Evolutionary conservation across 768 basidiomycete genomes (phyloP).

Genomic region (Xerocomellus intermedius): DNA sequence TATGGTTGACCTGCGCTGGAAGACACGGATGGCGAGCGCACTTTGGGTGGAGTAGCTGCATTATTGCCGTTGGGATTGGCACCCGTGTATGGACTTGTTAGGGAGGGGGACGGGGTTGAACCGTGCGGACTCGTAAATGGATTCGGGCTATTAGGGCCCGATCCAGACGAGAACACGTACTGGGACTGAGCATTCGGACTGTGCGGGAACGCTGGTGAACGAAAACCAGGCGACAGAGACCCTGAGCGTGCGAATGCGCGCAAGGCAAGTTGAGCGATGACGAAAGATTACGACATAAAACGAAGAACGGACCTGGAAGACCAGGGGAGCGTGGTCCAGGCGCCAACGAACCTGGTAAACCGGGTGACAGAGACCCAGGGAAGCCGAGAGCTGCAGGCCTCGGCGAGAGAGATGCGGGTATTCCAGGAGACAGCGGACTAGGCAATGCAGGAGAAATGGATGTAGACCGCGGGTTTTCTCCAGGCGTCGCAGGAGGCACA

Average conservation of each 20-base stretch:
- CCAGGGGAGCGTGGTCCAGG: conserved; percentile 23
- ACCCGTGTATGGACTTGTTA: background rate
- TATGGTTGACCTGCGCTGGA: background rate
- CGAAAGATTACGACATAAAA: conserved; percentile 3
- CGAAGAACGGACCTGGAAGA: conserved; percentile 22
- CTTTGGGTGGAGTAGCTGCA: background rate
- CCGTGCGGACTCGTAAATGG: background rate
- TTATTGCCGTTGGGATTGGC: background rate
- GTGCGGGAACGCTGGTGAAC: conserved; percentile 16
- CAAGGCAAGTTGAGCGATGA: conserved; percentile 5
- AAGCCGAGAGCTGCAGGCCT: conserved; percentile 1
- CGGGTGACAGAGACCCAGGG: conserved; percentile 17
- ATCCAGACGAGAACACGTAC: conserved; percentile 20
- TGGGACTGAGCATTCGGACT: conserved; percentile 6
- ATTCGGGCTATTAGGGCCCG: conserved; percentile 8
- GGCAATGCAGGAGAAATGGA: conserved; percentile 12
- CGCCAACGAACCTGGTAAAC: conserved; percentile 19
- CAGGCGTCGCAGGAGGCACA: background rate
- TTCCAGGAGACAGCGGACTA: conserved; percentile 12
- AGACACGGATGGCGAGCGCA: conserved; percentile 8
- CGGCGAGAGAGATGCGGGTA: conserved; percentile 8
- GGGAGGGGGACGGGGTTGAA: background rate
- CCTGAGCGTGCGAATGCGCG: conserved; percentile 4
- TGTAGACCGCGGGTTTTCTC: conserved; percentile 3
- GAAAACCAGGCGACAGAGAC: conserved; percentile 24